Base-by-base conservation (phyloP, 164 flowering plant species). In the Liquidambar formosana region DNA sequence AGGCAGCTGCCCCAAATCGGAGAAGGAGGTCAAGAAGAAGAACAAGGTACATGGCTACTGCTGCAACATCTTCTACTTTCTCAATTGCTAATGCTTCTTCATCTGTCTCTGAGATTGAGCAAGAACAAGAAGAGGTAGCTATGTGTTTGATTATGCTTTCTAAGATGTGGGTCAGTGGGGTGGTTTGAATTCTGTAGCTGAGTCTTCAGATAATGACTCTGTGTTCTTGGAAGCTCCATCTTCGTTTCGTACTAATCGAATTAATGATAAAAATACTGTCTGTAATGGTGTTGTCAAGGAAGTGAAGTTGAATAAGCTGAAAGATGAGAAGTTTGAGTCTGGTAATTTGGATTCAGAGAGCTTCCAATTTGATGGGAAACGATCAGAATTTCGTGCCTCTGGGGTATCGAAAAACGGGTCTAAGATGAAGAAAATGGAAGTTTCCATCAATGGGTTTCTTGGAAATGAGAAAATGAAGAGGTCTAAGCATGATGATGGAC, bases 101-200 rank as follows among this genome's bases (percentile, higher is more conserved):
- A 19, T 74, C 73, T 63, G 76, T 72, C 58, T 79, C 84, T 52
- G 86, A 86, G 60, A 76, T 74, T 58, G 82, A 83, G 69, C 80
- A 82, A 69, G 88, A 88, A 18, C 83, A 80, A 71, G 86, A 86
- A 74, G 88, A 85, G 69, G 83, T 85, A 61, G 93, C 93, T 41
- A 58, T 82, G 79, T 73, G 88, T 66, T 82, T 88, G 82, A 86
- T 88, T 67, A 66, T 88, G 83, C 86, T 88, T 33, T 83, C 88
- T 0, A 80, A 53, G 86, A 86, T 70, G 75, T 64, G 21, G 69
- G 78, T 45, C 21, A 67, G 13, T 67, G 82, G 81, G 74, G 68
- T 68, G 71, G 58, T 46, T 41, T 64, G 12, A 69, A 77, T 73
- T 78, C 79, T 51, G 66, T 53, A 44, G 70, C 68, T 10, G 80